These are phyloP conservation scores for Musa troglodytarum DNA, from an alignment of 176 grass and related monocot species.

Conservation along the genomic window DNA sequence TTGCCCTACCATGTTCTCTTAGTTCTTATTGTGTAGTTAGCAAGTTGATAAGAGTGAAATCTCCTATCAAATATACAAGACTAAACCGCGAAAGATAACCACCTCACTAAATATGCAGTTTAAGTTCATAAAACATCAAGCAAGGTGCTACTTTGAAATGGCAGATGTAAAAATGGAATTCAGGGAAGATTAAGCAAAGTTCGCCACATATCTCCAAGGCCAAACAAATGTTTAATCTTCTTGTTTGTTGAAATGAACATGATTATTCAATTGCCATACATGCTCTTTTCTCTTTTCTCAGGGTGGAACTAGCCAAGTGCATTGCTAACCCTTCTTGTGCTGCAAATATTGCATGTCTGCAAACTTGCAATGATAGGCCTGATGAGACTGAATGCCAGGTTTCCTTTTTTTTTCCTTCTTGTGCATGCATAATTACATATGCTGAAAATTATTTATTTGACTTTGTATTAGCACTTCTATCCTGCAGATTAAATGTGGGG, in stretches of 20 bases:
- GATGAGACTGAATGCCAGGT: constrained; percentile 99
- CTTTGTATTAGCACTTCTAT: not conserved
- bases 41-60: too few relatives aligned
- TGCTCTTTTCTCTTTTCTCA: constrained; percentile 20
- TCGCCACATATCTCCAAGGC: not conserved
- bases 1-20: not conserved
- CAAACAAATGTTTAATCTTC: not conserved
- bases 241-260: not conserved
- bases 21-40: not conserved
- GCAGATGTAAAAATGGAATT: not conserved
- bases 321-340: constrained; percentile 92
- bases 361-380: constrained; percentile 83
- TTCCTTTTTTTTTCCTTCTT: constrained; percentile 1
- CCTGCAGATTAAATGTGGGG: constrained; percentile 83
- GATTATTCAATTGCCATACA: not conserved
- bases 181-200: not conserved
- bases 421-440: not conserved
- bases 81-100: not conserved
- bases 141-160: not conserved
- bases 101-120: not conserved
- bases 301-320: constrained; percentile 88
- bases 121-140: not conserved
- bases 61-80: not conserved
- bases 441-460: not conserved
- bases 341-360: constrained; percentile 91